phyloP scores from a whole-genome alignment of 169 alveolate species.

The Plasmodium adleri region DNA sequence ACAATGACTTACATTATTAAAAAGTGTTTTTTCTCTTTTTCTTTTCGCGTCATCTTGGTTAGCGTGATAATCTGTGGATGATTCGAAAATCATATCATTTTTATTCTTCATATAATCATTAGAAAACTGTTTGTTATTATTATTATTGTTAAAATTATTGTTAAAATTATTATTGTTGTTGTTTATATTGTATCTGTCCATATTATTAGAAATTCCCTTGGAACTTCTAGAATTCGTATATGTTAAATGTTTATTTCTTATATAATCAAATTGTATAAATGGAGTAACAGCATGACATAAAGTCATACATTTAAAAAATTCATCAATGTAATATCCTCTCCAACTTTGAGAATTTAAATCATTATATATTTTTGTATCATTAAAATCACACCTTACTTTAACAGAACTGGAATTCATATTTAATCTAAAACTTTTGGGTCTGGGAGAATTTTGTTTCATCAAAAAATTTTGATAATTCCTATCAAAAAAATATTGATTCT shows the following conservation, averaged over 20 bases:
- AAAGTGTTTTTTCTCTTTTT: not conserved
- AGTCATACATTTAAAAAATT: slow-evolving; percentile 73
- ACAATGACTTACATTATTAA: slow-evolving; percentile 12
- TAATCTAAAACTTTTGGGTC: slow-evolving; percentile 54
- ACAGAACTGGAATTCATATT: slow-evolving; percentile 31
- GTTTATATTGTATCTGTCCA: slow-evolving; percentile 3
- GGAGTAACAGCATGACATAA: slow-evolving; percentile 70
- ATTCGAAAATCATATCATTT: slow-evolving; percentile 23
- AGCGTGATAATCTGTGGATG: slow-evolving; percentile 3
- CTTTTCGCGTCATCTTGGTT: not conserved
- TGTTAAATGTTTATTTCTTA: slow-evolving; percentile 47
- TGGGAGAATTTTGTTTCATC: slow-evolving; percentile 54
- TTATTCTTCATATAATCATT: slow-evolving; percentile 12
- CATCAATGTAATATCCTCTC: slow-evolving; percentile 77
- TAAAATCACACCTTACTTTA: slow-evolving; percentile 61
- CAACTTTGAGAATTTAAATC: slow-evolving; percentile 66
- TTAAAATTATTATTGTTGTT: too few species aligned
- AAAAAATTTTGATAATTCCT: slow-evolving; percentile 39
- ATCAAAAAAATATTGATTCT: slow-evolving; percentile 20
- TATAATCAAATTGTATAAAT: slow-evolving; percentile 56
- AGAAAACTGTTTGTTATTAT: slow-evolving; percentile 9
- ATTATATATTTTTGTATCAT: slow-evolving; percentile 57
- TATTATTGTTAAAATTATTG: not conserved
- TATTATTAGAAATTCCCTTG: slow-evolving; percentile 37
- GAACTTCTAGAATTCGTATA: slow-evolving; percentile 54